Base-by-base conservation (phyloP, 805 yeast species). In the Candida namnaoensis region DNA sequence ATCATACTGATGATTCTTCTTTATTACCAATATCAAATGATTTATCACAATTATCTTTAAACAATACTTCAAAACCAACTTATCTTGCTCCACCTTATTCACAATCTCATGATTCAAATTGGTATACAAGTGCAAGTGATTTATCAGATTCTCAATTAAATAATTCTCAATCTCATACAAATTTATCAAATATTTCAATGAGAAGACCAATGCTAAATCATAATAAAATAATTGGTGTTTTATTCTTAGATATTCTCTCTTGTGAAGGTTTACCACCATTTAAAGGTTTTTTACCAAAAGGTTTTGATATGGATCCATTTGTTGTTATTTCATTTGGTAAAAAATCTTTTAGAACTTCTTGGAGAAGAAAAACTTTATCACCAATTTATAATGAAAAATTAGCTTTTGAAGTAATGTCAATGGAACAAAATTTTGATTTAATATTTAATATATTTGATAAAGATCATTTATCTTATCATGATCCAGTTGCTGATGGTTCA, bases 271-370 rank as follows among this genome's bases (percentile, higher is more conserved):
- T 91, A 33, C 99, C 99, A 1, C 86, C 95, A 0, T 69, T 81
- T 41, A 72, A 73, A 35, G 81, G 82, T 48, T 59, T 55, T 38
- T 64, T 85, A 13, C 67, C 88, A 9, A 76, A 87, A 23, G 81
- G 90, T 1, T 91, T 84, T 55, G 96, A 88, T 60, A 87, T 93
- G 95, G 99, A 93, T 56, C 98, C 98, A 2, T 93, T 91, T 63
- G 91, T 91, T 3, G 88, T 91, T 15, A 81, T 88, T 1, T 80
- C 96, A 0, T 88, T 91, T 59, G 96, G 96, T 9, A 81, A 84
- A 52, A 82, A 82, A 49, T 88, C 91, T 0, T 91, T 77, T 59
- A 75, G 95, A 49, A 88, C 97, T 0, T 80, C 88, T 10, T 82
- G 88, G 80, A 74, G 80, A 49, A 74, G 85, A 23, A 97, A 91